Base-by-base conservation (phyloP, 305 asterid species). In the Fraxinus albicans region DNA sequence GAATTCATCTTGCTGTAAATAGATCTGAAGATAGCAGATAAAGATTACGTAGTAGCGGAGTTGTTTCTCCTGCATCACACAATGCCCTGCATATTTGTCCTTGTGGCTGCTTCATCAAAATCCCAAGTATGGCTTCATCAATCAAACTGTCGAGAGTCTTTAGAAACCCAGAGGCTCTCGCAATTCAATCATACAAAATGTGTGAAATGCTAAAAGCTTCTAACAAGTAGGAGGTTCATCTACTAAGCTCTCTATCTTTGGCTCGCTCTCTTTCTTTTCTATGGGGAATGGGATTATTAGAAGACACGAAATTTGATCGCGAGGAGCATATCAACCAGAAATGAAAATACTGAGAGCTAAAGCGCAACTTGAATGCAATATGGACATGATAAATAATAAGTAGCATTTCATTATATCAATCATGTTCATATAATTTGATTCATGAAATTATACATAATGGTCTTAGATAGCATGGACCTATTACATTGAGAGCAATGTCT, bases 401-500 rank as follows among this genome's bases (percentile, higher is more conserved):
- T 73, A 73, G 35, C 34, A 25, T 13, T 79, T 47, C 35, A 33
- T 78, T 36, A 77, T 79, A 78, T 44, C 82, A 77, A 83, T 83
- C 81, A 65, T 80, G 29, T 67, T 84, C 69, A 36, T 81, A 80
- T 80, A 29, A 73, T 19, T 78, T 25, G n/a, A n/a, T 55, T 77
- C 38, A 1, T 9, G 67, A 47, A 25, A 53, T 34, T 55, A 33
- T 55, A 53, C 73, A 33, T 29, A 53, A 29, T 0, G 36, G 15
- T 17, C 31, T 10, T 15, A 50, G 29, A 70, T 33, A 17, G 50
- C 81, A 65, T 25, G 35, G 70, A 65, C 73, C 77, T 73, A 15
- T 55, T 72, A 33, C 79, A 83, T 67, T 55, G 34, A 77, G 73
- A 80, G 40, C 84, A 73, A 55, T 77, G 65, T 72, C 50, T 80